phyloP scores from a whole-genome alignment of 768 basidiomycete genomes.

The Cystobasidium onofrii region DNA sequence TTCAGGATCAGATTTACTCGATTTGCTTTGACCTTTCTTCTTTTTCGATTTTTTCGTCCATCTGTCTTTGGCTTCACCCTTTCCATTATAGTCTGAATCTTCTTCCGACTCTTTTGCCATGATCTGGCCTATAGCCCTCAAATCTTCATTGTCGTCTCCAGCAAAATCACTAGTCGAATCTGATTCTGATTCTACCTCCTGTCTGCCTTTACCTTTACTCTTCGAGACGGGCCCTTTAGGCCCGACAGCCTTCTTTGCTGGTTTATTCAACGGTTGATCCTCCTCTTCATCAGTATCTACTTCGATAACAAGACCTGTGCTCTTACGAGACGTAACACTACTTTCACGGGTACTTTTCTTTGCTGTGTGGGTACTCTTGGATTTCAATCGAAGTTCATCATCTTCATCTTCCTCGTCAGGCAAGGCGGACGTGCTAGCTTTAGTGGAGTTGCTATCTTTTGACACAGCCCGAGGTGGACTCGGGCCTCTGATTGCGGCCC shows the following conservation, averaged over 20 bases:
- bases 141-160: neutral
- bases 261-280: too few relatives aligned
- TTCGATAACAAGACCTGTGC: neutral
- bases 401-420: conserved; percentile 2
- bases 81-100: neutral
- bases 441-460: neutral
- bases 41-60: neutral
- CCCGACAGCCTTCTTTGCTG: neutral
- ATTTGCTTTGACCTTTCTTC: neutral
- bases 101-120: conserved; percentile 9
- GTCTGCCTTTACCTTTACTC: neutral
- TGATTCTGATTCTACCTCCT: neutral
- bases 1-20: neutral
- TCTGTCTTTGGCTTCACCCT: neutral
- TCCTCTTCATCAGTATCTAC: neutral
- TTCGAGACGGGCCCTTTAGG: neutral
- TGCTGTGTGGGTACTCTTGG: neutral
- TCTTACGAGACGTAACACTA: neutral
- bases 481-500: neutral
- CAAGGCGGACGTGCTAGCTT: neutral
- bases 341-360: neutral
- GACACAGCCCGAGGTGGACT: neutral
- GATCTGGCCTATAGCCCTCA: neutral
- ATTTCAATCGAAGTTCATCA: neutral
- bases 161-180: neutral